Base-by-base conservation (phyloP, 768 basidiomycete genomes). In the Dentipellis sp. region DNA sequence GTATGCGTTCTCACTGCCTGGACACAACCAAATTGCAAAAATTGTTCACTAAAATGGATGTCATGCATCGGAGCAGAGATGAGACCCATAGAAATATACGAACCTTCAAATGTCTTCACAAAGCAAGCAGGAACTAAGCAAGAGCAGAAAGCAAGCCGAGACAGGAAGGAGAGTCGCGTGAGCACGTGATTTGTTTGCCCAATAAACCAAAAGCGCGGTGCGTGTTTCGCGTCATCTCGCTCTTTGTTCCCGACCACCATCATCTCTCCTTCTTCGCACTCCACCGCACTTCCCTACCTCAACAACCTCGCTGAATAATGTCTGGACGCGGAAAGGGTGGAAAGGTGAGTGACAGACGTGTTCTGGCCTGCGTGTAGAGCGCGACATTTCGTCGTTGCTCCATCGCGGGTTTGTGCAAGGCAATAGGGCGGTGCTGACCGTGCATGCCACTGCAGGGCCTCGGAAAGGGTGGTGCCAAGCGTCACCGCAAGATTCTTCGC, bases 321-420 rank as follows among this genome's bases (percentile, higher is more conserved):
- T 94, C 92, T 81, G 93, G 93, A 78, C 91, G 93, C 73, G 93
- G 93, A 71, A 95, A 94, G 78, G 88, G 91, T 75, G 91, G 91
- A 70, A 94, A 94, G 79, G 83, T 83, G 53, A 47, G 47, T 42
- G 21, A 8, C 22, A 54, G 2, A 10, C 46, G 29, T 14, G 16
- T 4, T n/a, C 52, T 45, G 35, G 9, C 21, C 37, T n/a, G 54
- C 16, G 23, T 58, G 40, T 19, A 14, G 17, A 1, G 16, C 53
- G 34, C 19, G 19, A 37, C 4, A 29, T 19, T 29, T 17, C 10
- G 4, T 2, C 38, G 39, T 11, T 50, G 35, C 46, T 19, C 35
- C 19, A 21, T 42, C 39, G 68, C 56, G 36, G 67, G 38, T 9
- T 40, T 17, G 29, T 10, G 46, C 14, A 50, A 9, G 14, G 36